These are phyloP conservation scores for Ophiostoma triangulosporum DNA, from an alignment of 2,329 filamentous ascomycete species.

Conservation along the genomic window DNA sequence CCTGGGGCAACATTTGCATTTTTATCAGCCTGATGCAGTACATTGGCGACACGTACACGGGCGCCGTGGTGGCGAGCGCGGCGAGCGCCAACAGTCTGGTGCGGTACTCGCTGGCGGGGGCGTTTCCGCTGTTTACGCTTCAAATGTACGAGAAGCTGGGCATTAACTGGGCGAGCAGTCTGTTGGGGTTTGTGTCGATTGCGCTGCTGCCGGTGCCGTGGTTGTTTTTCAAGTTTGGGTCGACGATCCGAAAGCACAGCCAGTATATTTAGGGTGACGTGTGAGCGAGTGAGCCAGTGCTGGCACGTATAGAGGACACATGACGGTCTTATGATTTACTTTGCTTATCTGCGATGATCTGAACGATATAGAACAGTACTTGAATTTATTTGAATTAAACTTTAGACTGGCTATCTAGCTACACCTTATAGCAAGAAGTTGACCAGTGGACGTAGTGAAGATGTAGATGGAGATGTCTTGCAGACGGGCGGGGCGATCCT, in stretches of 20 bases:
- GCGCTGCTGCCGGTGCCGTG: conserved; percentile 37
- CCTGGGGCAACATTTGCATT: conserved; percentile 45
- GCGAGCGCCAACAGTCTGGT: conserved; percentile 45
- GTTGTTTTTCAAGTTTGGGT: conserved; percentile 37
- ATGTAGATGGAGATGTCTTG: too few species aligned
- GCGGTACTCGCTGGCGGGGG: conserved; percentile 40
- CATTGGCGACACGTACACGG: conserved; percentile 41
- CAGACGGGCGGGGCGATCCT: too few species aligned
- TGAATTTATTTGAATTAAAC: too few species aligned
- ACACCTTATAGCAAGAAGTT: too few species aligned
- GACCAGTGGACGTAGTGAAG: too few species aligned
- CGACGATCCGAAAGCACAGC: conserved; percentile 25
- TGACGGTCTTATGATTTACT: background rate
- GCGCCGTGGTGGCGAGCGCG: conserved; percentile 41
- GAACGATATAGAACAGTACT: too few species aligned
- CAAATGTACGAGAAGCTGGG: conserved; percentile 36
- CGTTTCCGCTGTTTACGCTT: conserved; percentile 48
- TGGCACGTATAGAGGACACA: too few species aligned
- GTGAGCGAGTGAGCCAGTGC: background rate
- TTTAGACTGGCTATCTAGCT: too few species aligned
- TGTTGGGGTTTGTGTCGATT: conserved; percentile 34
- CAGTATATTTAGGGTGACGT: conserved; percentile 19
- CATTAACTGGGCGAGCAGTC: conserved; percentile 32
- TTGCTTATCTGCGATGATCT: too few species aligned
- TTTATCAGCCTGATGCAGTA: conserved; percentile 42